Evolutionary conservation across 1,284 basidiomycete genomes (phyloP).

Genomic region (Boletus smithii): DNA sequence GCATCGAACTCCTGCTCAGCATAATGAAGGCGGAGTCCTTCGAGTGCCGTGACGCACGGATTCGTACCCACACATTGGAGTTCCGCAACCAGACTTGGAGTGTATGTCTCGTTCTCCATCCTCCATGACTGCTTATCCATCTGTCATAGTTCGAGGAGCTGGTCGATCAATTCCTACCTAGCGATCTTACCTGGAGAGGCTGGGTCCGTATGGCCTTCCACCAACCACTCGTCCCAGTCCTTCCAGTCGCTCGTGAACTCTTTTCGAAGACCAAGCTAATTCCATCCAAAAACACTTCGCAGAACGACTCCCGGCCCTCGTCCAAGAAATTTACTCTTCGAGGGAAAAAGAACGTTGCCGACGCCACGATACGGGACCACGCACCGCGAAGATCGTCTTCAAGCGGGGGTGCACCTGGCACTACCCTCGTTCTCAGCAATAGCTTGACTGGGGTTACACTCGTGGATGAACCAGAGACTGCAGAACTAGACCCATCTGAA

Average conservation of each 20-base stretch:
- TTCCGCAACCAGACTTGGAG: constrained; percentile 89
- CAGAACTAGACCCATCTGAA: constrained; percentile 5
- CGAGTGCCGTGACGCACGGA: constrained; percentile 68
- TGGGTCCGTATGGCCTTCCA: constrained; percentile 82
- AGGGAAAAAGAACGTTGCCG: constrained; percentile 15
- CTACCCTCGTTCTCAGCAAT: not conserved
- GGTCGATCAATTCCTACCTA: constrained; percentile 76
- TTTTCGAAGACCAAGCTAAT: constrained; percentile 73
- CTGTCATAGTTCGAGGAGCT: constrained; percentile 69
- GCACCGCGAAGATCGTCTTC: constrained; percentile 24
- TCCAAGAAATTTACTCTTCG: constrained; percentile 27
- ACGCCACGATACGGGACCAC: constrained; percentile 14
- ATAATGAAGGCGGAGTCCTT: constrained; percentile 71
- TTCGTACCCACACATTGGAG: constrained; percentile 70
- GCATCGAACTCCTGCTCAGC: constrained; percentile 65
- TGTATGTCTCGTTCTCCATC: constrained; percentile 42
- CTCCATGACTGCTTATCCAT: constrained; percentile 5
- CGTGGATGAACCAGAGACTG: constrained; percentile 26
- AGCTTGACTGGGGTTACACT: constrained; percentile 16
- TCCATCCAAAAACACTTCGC: constrained; percentile 41
- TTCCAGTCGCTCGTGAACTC: constrained; percentile 71
- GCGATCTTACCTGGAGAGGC: constrained; percentile 70
- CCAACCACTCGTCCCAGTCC: constrained; percentile 67
- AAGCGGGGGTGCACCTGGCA: constrained; percentile 8
- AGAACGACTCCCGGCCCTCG: constrained; percentile 30